Percentiles rank a stretch among this genome's conserved stretches.
These are phyloP conservation scores for Aspergillus fumigatus DNA, from an alignment of 2,329 filamentous ascomycete species.

Conservation along the genomic window DNA sequence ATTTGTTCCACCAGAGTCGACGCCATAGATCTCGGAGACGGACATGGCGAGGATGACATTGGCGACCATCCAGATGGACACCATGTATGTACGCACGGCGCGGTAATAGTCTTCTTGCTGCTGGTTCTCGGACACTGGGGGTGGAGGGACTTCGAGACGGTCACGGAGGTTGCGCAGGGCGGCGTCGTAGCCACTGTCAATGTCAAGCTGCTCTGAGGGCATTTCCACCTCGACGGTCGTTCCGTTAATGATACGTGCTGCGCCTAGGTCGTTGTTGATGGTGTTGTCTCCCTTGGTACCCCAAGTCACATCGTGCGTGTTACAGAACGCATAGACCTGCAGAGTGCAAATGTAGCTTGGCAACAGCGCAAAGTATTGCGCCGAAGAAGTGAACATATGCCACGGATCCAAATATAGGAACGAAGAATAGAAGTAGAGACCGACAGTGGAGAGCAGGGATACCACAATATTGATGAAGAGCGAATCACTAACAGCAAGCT, in stretches of 20 bases:
- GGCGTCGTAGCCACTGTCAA: conserved; percentile 95
- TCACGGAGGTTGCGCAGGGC: conserved; percentile 94
- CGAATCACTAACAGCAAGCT: conserved; percentile 69
- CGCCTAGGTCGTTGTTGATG: conserved; percentile 84
- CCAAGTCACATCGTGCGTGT: conserved; percentile 98
- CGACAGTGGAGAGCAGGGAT: conserved; percentile 80
- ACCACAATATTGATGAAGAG: conserved; percentile 94
- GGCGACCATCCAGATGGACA: conserved; percentile 86
- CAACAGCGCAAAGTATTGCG: conserved; percentile 88
- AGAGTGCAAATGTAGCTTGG: conserved; percentile 94
- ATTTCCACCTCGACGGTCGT: conserved; percentile 91
- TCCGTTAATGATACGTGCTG: conserved; percentile 70
- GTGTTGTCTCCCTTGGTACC: conserved; percentile 98
- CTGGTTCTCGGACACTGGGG: conserved; percentile 66
- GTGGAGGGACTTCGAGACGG: conserved; percentile 70
- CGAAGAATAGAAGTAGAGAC: conserved; percentile 93
- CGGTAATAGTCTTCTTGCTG: conserved; percentile 98
- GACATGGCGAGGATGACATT: conserved; percentile 94
- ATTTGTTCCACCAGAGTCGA: conserved; percentile 69
- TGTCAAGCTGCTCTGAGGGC: conserved; percentile 96
- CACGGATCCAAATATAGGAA: conserved; percentile 96
- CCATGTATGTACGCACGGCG: conserved; percentile 95
- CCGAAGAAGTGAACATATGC: conserved; percentile 94
- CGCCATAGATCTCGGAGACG: conserved; percentile 78
- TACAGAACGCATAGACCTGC: conserved; percentile 98